These are phyloP conservation scores for Cytospora chrysosperma DNA, from an alignment of 2,329 filamentous ascomycete species.

Conservation along the genomic window DNA sequence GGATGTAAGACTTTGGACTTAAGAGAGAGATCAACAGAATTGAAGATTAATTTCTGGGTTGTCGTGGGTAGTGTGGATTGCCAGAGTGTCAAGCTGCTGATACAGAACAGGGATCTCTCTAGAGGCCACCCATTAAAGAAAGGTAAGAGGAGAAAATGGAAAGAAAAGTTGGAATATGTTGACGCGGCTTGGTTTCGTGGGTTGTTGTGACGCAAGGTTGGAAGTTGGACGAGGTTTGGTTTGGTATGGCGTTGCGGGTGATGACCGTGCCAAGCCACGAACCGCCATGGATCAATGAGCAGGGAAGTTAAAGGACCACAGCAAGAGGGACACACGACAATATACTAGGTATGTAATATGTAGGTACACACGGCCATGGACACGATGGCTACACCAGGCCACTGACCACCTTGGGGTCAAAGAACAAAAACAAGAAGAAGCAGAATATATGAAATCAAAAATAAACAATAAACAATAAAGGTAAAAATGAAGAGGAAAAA, in stretches of 20 bases:
- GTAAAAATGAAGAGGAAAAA: no score
- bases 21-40: slow-evolving; percentile 8
- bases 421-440: no score
- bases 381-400: no score
- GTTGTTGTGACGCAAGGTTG: not conserved
- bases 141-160: no score
- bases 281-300: not conserved
- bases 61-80: not conserved
- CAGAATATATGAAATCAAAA: no score
- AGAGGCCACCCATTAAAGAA: no score
- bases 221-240: slow-evolving; percentile 8
- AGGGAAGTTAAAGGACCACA: slow-evolving; percentile 8
- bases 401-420: no score
- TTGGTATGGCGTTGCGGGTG: slow-evolving; percentile 12
- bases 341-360: no score
- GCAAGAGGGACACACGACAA: not conserved
- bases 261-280: slow-evolving; percentile 12
- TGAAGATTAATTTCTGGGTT: not conserved
- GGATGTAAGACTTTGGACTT: not conserved
- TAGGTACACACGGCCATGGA: not conserved
- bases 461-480: no score
- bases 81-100: not conserved
- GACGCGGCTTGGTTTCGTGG: not conserved
- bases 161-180: not conserved
- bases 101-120: not conserved